These are phyloP conservation scores for Wickerhamiella lipophila DNA, from an alignment of 805 yeast species.

Conservation along the genomic window DNA sequence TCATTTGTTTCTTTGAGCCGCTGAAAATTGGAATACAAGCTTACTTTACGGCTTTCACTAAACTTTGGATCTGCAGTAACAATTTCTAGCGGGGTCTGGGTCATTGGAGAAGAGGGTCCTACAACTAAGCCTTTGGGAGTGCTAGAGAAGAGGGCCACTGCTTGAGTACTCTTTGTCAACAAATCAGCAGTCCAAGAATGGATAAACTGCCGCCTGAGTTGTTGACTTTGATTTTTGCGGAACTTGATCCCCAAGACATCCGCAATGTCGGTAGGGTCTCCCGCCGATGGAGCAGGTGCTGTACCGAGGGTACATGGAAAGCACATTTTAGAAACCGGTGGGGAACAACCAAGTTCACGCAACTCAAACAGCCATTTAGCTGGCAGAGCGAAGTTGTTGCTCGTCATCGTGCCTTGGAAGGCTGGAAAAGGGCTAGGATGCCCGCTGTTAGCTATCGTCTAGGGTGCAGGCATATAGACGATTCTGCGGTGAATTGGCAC, in stretches of 20 bases:
- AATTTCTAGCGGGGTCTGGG: slow-evolving; percentile 10
- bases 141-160: no score
- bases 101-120: neutral
- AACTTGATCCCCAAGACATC: slow-evolving; percentile 20
- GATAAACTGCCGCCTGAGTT: slow-evolving; percentile 21
- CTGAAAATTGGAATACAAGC: slow-evolving; percentile 39
- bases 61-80: slow-evolving; percentile 27
- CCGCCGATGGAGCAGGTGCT: slow-evolving; percentile 22
- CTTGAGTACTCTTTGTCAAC: neutral
- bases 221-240: slow-evolving; percentile 19
- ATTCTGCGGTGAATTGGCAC: slow-evolving; percentile 6
- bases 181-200: neutral
- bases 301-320: slow-evolving; percentile 26
- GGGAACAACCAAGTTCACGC: slow-evolving; percentile 15
- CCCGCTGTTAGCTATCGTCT: slow-evolving; percentile 22
- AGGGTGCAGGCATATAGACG: slow-evolving; percentile 17
- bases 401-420: slow-evolving; percentile 21
- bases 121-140: neutral
- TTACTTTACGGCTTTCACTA: slow-evolving; percentile 32
- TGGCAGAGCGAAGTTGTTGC: slow-evolving; percentile 26
- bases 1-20: slow-evolving; percentile 34
- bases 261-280: slow-evolving; percentile 24
- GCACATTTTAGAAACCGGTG: slow-evolving; percentile 21
- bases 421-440: slow-evolving; percentile 23
- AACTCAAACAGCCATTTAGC: slow-evolving; percentile 12